Conservation (phyloP, 768 basidiomycete genomes). For the Pleurotus citrinopileatus region DNA sequence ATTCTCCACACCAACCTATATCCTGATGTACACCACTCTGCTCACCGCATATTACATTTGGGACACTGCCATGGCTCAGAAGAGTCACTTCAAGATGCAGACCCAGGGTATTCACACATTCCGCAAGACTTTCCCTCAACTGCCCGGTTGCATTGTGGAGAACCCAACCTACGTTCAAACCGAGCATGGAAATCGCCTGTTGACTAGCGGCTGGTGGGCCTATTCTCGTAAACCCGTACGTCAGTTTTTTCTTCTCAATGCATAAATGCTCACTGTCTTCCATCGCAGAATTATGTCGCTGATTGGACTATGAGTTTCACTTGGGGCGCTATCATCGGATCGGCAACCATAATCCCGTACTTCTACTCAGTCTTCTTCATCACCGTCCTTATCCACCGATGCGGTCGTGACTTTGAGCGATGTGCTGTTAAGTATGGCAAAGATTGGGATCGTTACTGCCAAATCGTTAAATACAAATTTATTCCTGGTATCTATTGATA, state of each 20-base stretch:
- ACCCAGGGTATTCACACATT: constrained; percentile 82
- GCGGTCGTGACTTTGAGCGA: constrained; percentile 92
- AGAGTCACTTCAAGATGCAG: constrained; percentile 97
- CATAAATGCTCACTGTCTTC: too few species aligned
- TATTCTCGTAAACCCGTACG: constrained; percentile 89
- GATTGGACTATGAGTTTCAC: constrained; percentile 86
- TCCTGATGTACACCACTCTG: constrained; percentile 72
- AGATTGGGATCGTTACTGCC: constrained; percentile 91
- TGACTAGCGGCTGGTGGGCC: constrained; percentile 93
- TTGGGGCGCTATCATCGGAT: constrained; percentile 80
- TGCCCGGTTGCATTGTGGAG: constrained; percentile 77
- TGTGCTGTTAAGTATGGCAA: constrained; percentile 91
- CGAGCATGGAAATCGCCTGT: constrained; percentile 88
- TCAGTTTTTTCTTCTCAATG: too few species aligned
- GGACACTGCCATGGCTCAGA: constrained; percentile 95
- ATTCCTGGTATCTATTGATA: constrained; percentile 81
- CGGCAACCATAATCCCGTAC: constrained; percentile 83
- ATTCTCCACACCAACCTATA: constrained; percentile 75
- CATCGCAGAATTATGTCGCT: constrained; percentile 89
- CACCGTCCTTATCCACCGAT: constrained; percentile 86
- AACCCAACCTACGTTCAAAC: constrained; percentile 94
- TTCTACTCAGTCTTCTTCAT: constrained; percentile 98
- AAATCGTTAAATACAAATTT: constrained; percentile 86
- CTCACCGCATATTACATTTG: constrained; percentile 87
- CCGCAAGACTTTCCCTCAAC: constrained; percentile 92